A percentile compares a stretch with the other conserved stretches of the same genome.
Conservation (phyloP, 2,329 filamentous ascomycete species). For the Thelonectria olida region DNA sequence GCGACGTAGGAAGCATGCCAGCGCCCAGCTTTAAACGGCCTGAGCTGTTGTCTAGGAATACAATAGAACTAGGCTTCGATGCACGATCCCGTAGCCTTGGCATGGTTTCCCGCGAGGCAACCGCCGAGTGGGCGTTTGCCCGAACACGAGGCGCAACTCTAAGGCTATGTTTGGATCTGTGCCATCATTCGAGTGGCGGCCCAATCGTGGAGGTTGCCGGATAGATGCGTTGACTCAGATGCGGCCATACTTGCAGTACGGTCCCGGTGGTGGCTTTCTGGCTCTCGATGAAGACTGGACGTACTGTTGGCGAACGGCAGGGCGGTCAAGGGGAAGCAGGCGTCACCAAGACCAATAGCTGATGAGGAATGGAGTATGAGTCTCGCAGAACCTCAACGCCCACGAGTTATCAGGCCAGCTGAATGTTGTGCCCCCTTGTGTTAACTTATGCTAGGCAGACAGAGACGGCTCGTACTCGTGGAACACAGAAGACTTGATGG, state of each 20-base stretch:
- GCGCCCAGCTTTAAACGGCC: constrained; percentile 2
- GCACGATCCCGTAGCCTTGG: constrained; percentile 23
- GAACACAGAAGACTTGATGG: constrained; percentile 25
- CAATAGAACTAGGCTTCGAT: constrained; percentile 5
- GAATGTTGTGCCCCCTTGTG: constrained; percentile 8
- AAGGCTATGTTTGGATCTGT: constrained; percentile 16
- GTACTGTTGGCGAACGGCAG: background rate
- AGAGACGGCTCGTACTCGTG: constrained; percentile 29
- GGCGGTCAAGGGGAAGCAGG: background rate
- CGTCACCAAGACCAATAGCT: background rate
- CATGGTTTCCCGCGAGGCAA: constrained; percentile 20
- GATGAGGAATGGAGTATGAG: constrained; percentile 5
- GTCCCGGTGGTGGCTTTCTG: background rate
- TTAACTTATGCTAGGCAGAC: constrained; percentile 16
- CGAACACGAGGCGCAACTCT: constrained; percentile 34
- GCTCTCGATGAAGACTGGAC: background rate
- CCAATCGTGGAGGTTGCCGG: constrained; percentile 19
- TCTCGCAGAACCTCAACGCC: background rate
- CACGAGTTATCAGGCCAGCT: background rate
- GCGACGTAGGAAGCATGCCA: background rate
- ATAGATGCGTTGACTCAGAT: constrained; percentile 13
- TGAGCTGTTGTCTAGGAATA: background rate
- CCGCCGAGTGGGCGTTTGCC: constrained; percentile 17
- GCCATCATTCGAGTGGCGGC: constrained; percentile 14
- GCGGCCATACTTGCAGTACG: background rate